A percentile compares a stretch with the other conserved stretches of the same genome.
Conservation (phyloP, 2,329 filamentous ascomycete genomes). For the Aspergillus arachidicola region DNA sequence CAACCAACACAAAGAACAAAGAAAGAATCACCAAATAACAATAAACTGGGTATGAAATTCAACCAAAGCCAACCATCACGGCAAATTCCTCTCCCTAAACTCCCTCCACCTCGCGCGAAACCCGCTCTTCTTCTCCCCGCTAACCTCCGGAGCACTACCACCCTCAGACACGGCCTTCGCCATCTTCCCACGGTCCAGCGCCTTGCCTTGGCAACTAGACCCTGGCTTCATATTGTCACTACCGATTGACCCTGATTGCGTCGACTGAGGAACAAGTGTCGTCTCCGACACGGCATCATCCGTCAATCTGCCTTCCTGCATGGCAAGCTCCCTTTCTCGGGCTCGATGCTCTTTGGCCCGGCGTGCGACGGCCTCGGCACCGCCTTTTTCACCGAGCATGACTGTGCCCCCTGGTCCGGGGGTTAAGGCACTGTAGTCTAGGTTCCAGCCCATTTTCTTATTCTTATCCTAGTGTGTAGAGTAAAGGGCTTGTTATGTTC, state of each 20-base stretch:
- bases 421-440: constrained; percentile 7
- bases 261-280: background rate
- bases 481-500: too few species aligned
- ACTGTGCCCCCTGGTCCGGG: constrained; percentile 5
- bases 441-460: constrained; percentile 5
- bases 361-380: constrained; percentile 1
- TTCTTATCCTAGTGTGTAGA: too few species aligned
- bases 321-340: background rate
- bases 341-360: constrained; percentile 1
- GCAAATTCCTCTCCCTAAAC: background rate
- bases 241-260: background rate
- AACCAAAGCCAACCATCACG: background rate
- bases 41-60: background rate
- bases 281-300: background rate
- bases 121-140: background rate
- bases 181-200: too few species aligned
- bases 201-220: background rate
- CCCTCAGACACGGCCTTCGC: background rate
- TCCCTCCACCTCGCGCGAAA: background rate
- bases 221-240: background rate
- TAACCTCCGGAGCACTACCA: background rate
- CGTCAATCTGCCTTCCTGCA: background rate
- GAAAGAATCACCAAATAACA: background rate
- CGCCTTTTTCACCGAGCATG: constrained; percentile 7
- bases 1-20: background rate